Conservation (phyloP, 1,284 basidiomycete genomes). For the Phellopilus nigrolimitatus region DNA sequence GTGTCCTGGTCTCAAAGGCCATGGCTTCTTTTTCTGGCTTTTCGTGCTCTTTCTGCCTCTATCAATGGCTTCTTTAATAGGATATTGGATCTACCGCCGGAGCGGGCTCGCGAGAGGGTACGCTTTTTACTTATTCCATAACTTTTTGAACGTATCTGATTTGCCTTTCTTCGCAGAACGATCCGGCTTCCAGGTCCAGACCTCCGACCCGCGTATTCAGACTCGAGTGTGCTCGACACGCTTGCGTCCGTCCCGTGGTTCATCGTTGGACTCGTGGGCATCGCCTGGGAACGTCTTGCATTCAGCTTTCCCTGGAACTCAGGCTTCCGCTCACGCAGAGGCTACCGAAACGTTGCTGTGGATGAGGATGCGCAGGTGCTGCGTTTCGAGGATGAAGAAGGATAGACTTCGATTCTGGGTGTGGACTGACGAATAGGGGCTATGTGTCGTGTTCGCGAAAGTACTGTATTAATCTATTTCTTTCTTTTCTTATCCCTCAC, state of each 20-base stretch:
- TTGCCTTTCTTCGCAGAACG: constrained; percentile 40
- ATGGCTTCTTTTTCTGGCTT: constrained; percentile 79
- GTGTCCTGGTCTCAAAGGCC: constrained; percentile 74
- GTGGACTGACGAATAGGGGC: neutral
- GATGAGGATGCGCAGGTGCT: constrained; percentile 87
- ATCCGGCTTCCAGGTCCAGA: constrained; percentile 71
- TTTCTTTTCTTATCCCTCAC: neutral
- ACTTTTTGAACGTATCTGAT: constrained; percentile 8
- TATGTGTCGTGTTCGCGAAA: neutral
- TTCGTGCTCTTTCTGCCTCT: constrained; percentile 73
- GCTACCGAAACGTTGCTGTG: constrained; percentile 79
- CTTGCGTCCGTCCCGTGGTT: constrained; percentile 86
- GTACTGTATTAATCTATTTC: neutral
- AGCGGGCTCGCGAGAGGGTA: constrained; percentile 70
- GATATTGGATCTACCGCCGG: constrained; percentile 74
- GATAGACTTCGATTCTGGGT: neutral
- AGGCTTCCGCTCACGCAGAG: constrained; percentile 47
- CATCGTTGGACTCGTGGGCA: constrained; percentile 69
- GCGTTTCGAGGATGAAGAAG: constrained; percentile 77
- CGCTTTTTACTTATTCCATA: constrained; percentile 28
- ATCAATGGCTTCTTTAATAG: constrained; percentile 66
- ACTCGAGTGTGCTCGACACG: constrained; percentile 57
- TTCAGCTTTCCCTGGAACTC: constrained; percentile 41
- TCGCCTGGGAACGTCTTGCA: constrained; percentile 63
- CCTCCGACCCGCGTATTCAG: constrained; percentile 38